Base-by-base conservation (phyloP, 176 grass and related monocot species). In the Juncus inflexus region DNA sequence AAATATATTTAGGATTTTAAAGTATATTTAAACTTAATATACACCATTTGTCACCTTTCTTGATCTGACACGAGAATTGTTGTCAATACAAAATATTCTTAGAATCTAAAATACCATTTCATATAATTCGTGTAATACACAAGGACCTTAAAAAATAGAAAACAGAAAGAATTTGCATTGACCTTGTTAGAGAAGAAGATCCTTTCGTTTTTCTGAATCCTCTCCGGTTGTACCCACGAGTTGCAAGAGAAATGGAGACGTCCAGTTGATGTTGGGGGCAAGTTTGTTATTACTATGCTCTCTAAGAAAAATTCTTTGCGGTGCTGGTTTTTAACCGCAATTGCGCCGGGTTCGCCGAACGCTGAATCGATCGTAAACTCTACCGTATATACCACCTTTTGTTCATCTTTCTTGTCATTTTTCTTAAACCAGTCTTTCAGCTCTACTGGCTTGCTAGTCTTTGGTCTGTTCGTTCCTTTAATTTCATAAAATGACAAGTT, bases 401-500 rank as follows among this genome's bases (percentile, higher is more conserved):
- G 4, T 0, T 47, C 85, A 62, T 75, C 72, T 74, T 92, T 92
- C 15, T 68, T 28, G 62, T 99, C 79, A 68, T 86, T 86, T 78
- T 99, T 99, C 59, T 92, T 78, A 74, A 90, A 99, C 94, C 94
- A 99, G 1, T 80, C 85, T 37, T 74, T 72, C 40, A 99, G 65
- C 51, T 58, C 40, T 0, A 85, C 82, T 6, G 3, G 58, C 9
- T 47, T 47, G 43, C 43, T 47, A 6, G 43, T 47, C 43, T 47
- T 47, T 47, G 43, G 43, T 9, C 43, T 47, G 9, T 47, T 47
- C 43, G 43, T 47, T 47, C 43, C 43, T 47, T 6, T 47, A 47
- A 47, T 47, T 47, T 47, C 9, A 47, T 47, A 6, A 47, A 5
- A 47, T 47, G 43, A 47, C 19, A 47, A 47, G 9, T 47, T 47